Evolutionary conservation across 768 basidiomycete genomes (phyloP).

Genomic region (Termitomyces sp.): DNA sequence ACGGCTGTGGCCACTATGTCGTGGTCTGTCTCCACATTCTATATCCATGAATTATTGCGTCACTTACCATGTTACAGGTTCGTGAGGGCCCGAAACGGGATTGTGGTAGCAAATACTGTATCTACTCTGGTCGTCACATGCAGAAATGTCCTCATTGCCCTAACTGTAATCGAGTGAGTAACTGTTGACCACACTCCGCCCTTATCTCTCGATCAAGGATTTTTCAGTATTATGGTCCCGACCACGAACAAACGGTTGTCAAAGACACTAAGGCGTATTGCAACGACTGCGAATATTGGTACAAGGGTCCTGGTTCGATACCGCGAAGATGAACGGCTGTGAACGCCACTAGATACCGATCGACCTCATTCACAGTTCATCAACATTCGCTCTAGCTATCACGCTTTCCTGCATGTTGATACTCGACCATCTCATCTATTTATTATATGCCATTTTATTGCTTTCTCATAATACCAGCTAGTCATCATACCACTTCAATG

Average conservation of each 20-base stretch:
- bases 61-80: conserved; percentile 35
- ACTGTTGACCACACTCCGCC: conserved; percentile 6
- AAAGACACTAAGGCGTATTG: conserved; percentile 51
- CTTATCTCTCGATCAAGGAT: conserved; percentile 8
- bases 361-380: conserved; percentile 6
- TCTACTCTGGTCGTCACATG: conserved; percentile 31
- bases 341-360: conserved; percentile 5
- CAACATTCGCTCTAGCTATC: conserved; percentile 15
- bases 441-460: not conserved
- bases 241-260: conserved; percentile 59
- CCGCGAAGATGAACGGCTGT: conserved; percentile 23
- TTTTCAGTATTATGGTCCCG: conserved; percentile 67
- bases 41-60: not conserved
- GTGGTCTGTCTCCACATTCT: conserved; percentile 41
- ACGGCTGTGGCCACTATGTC: conserved; percentile 80
- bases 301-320: conserved; percentile 42
- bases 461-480: conserved; percentile 1
- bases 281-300: conserved; percentile 58
- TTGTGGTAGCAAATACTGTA: conserved; percentile 46
- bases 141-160: conserved; percentile 36
- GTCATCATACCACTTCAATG: not conserved
- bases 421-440: conserved; percentile 3
- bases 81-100: conserved; percentile 49
- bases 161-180: conserved; percentile 42
- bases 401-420: conserved; percentile 9